Evolutionary conservation across 345 rosid genomes (phyloP).

Genomic region (Lumnitzera littorea): DNA sequence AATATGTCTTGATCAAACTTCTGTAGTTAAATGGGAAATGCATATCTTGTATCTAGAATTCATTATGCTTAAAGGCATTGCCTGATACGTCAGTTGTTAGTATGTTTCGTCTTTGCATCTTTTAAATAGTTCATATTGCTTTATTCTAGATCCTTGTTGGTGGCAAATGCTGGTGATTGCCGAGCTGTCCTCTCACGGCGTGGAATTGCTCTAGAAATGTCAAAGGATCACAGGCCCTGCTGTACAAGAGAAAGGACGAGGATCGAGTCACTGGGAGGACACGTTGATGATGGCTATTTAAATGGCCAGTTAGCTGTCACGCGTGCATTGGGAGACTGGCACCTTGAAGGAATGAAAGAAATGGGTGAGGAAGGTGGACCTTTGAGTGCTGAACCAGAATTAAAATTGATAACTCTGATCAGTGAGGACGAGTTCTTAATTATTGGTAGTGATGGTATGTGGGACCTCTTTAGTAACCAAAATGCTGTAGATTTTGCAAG

Average conservation of each 20-base stretch:
- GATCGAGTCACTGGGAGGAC: conserved; percentile 64
- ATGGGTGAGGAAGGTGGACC: conserved; percentile 37
- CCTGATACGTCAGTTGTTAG: neutral
- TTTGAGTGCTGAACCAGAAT: conserved; percentile 80
- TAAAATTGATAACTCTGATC: conserved; percentile 42
- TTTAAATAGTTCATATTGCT: neutral
- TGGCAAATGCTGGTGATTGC: conserved; percentile 95
- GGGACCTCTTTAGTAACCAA: conserved; percentile 79
- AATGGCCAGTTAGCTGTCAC: conserved; percentile 68
- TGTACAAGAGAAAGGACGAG: conserved; percentile 46
- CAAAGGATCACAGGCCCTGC: conserved; percentile 68
- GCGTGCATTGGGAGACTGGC: conserved; percentile 82
- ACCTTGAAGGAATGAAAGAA: conserved; percentile 62
- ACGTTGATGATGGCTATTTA: conserved; percentile 53
- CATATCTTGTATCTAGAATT: no score
- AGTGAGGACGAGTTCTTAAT: conserved; percentile 79
- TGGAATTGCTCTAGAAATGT: conserved; percentile 67
- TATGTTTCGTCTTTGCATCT: neutral
- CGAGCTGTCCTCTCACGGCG: conserved; percentile 65
- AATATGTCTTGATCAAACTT: no score
- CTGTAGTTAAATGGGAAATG: no score
- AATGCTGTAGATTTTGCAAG: conserved; percentile 70
- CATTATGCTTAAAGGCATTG: neutral
- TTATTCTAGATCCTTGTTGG: conserved; percentile 50
- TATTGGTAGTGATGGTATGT: conserved; percentile 75